These are phyloP conservation scores for Salix koriyanagi DNA, from an alignment of 345 rosid species.

Conservation along the genomic window DNA sequence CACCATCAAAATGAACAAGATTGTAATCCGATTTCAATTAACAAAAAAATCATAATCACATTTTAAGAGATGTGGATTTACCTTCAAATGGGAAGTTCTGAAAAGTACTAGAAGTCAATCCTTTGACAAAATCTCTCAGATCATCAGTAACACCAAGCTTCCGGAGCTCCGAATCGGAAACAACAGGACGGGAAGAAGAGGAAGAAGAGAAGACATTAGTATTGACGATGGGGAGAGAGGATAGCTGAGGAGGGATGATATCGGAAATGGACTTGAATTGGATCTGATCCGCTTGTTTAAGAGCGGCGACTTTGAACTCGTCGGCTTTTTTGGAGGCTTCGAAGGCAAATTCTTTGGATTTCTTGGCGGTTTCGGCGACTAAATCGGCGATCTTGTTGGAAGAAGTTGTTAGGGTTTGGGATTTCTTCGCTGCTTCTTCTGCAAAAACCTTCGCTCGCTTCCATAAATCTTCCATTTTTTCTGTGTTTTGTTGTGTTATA, in stretches of 20 bases:
- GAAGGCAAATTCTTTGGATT: constrained; percentile 77
- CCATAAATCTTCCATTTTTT: constrained; percentile 77
- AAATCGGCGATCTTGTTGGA: constrained; percentile 65
- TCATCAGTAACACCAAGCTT: constrained; percentile 81
- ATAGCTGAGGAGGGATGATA: constrained; percentile 55
- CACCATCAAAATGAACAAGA: constrained; percentile 15
- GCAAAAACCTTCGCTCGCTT: constrained; percentile 75
- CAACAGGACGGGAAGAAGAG: constrained; percentile 29
- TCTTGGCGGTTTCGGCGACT: constrained; percentile 82
- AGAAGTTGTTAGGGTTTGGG: constrained; percentile 51
- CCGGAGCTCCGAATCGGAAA: constrained; percentile 50
- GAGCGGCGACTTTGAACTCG: constrained; percentile 60
- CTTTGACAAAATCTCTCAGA: constrained; percentile 75
- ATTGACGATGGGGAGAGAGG: constrained; percentile 40
- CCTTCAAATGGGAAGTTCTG: constrained; percentile 78
- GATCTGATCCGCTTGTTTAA: constrained; percentile 90
- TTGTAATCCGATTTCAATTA: neutral
- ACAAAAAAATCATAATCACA: neutral
- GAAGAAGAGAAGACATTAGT: constrained; percentile 10
- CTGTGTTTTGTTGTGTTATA: neutral
- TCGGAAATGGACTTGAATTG: constrained; percentile 75
- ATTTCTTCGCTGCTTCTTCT: constrained; percentile 80
- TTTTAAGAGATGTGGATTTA: neutral
- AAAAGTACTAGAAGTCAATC: constrained; percentile 72
- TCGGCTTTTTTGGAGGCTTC: constrained; percentile 90